Conservation (phyloP, 1,284 basidiomycete species). For the Termitomyces sp. region DNA sequence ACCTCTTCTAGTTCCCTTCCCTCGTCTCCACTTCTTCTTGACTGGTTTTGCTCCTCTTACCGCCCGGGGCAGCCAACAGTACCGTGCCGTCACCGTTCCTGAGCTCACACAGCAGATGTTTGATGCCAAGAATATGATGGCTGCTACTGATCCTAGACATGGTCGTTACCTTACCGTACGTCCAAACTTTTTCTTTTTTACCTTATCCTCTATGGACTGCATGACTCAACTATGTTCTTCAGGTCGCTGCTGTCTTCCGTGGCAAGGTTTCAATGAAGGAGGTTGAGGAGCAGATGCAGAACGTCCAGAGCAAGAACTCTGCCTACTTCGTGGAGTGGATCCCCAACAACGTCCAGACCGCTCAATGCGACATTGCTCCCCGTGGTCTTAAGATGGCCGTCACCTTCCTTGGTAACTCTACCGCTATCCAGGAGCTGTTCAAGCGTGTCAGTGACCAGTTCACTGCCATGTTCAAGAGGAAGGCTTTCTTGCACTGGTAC, state of each 20-base stretch:
- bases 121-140: constrained; percentile 99
- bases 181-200: neutral
- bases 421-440: constrained; percentile 96
- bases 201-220: neutral
- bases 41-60: constrained; percentile 95
- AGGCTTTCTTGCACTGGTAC: constrained; percentile 99
- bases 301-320: constrained; percentile 95
- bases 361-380: constrained; percentile 94
- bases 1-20: constrained; percentile 75
- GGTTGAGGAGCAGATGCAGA: constrained; percentile 98
- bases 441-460: constrained; percentile 97
- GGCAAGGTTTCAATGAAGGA: constrained; percentile 99
- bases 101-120: constrained; percentile 99
- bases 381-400: constrained; percentile 93
- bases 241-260: constrained; percentile 97
- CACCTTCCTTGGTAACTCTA: constrained; percentile 97
- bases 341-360: constrained; percentile 94
- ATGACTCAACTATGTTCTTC: constrained; percentile 16
- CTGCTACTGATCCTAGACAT: constrained; percentile 90
- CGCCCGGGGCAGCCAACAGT: constrained; percentile 88
- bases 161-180: constrained; percentile 89
- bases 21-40: constrained; percentile 99
- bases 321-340: constrained; percentile 99
- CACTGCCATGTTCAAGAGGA: constrained; percentile 98
- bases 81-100: constrained; percentile 92